phyloP scores from a whole-genome alignment of 116 monocot genomes.

The Zostera marina region DNA sequence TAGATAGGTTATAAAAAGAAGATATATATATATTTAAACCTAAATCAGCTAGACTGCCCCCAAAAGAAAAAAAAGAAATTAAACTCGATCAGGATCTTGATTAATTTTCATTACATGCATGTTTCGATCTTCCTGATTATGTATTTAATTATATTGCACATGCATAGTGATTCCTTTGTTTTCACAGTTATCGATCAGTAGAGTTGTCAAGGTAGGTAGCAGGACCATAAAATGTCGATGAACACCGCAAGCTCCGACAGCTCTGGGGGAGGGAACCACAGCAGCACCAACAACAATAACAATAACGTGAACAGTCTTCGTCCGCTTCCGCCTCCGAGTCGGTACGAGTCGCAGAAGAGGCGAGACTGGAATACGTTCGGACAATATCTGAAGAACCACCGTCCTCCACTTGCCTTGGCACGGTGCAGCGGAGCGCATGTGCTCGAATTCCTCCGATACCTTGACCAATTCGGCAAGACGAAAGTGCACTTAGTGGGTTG shows the following conservation, averaged over 20 bases:
- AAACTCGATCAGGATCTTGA: too few relatives aligned
- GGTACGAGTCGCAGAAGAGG: slow-evolving; percentile 48
- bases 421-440: slow-evolving; percentile 35
- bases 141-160: too few relatives aligned
- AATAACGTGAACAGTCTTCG: not conserved
- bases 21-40: too few relatives aligned
- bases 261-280: not conserved
- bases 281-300: not conserved
- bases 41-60: too few relatives aligned
- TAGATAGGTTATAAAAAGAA: too few relatives aligned
- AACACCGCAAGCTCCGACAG: not conserved
- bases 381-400: slow-evolving; percentile 34
- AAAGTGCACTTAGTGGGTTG: slow-evolving; percentile 22
- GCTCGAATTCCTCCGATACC: slow-evolving; percentile 39
- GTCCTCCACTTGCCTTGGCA: slow-evolving; percentile 23
- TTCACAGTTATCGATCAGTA: too few relatives aligned
- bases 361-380: slow-evolving; percentile 49
- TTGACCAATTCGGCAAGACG: slow-evolving; percentile 82
- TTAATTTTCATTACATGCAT: too few relatives aligned
- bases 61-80: too few relatives aligned
- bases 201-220: too few relatives aligned
- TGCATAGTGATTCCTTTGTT: too few relatives aligned
- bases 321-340: slow-evolving; percentile 9
- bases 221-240: not conserved
- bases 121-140: too few relatives aligned